phyloP scores from a whole-genome alignment of 768 basidiomycete genomes.

The Macrocybe gigantea region DNA sequence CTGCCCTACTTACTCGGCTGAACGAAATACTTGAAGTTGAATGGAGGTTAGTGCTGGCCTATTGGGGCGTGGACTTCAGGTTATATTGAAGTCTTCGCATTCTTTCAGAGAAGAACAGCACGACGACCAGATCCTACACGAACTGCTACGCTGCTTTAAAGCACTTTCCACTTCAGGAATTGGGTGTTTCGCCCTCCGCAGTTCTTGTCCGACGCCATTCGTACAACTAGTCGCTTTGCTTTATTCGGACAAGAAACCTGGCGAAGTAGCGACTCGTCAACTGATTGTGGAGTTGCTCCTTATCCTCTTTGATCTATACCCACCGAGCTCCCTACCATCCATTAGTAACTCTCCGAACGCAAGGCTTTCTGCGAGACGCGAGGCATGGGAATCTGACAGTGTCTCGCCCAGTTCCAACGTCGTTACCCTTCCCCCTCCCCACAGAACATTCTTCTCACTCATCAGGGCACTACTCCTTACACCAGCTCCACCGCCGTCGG shows the following conservation, averaged over 20 bases:
- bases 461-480: conserved; percentile 73
- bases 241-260: conserved; percentile 98
- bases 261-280: conserved; percentile 85
- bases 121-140: conserved; percentile 90
- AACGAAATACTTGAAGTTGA: conserved; percentile 93
- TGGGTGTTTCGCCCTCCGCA: conserved; percentile 88
- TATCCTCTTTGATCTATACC: conserved; percentile 88
- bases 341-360: conserved; percentile 23
- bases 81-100: conserved; percentile 5
- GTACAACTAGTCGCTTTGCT: conserved; percentile 76
- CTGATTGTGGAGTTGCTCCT: conserved; percentile 85
- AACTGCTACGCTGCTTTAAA: conserved; percentile 90
- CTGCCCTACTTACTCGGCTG: conserved; percentile 72
- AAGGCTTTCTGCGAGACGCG: conserved; percentile 27
- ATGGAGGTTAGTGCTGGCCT: conserved; percentile 73
- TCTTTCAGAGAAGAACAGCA: conserved; percentile 89
- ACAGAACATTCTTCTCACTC: conserved; percentile 67
- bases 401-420: conserved; percentile 37
- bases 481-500: conserved; percentile 58
- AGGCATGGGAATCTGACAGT: conserved; percentile 53
- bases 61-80: background rate
- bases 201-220: conserved; percentile 84
- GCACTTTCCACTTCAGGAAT: conserved; percentile 86
- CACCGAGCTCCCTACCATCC: conserved; percentile 59
- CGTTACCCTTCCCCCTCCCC: conserved; percentile 66